Percentiles rank a stretch among this genome's conserved stretches.
Conservation (phyloP, 2,329 filamentous ascomycete genomes). For the Aspergillus brasiliensis region DNA sequence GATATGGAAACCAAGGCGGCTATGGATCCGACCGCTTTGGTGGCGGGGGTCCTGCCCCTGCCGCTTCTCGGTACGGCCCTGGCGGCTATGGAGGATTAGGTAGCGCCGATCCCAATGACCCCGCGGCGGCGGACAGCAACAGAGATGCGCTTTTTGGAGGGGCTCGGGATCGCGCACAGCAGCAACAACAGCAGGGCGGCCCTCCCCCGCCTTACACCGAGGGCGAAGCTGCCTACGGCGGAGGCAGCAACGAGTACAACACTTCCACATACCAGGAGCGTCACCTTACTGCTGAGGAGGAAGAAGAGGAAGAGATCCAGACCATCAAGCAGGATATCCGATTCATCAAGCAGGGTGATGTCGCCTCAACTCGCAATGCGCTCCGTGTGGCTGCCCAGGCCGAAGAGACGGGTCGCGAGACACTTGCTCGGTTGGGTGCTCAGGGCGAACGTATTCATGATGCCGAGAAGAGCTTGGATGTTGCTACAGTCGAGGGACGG, state of each 20-base stretch:
- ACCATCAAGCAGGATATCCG: constrained; percentile 74
- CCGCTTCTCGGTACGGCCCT: constrained; percentile 49
- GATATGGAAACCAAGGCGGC: constrained; percentile 55
- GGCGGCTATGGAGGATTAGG: constrained; percentile 61
- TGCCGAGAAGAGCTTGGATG: constrained; percentile 79
- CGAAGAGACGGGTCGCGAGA: constrained; percentile 70
- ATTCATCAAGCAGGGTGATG: constrained; percentile 75
- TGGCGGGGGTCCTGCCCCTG: constrained; percentile 43
- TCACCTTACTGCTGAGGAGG: constrained; percentile 78
- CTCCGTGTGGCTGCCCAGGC: constrained; percentile 68
- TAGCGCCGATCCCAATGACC: constrained; percentile 51
- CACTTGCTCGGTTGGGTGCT: constrained; percentile 70
- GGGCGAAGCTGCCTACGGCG: constrained; percentile 32
- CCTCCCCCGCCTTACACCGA: constrained; percentile 34
- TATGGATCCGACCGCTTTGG: constrained; percentile 59
- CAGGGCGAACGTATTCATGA: constrained; percentile 82
- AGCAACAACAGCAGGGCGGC: constrained; percentile 39
- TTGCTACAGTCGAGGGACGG: constrained; percentile 73
- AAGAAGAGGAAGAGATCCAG: constrained; percentile 72
- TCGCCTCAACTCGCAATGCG: constrained; percentile 71
- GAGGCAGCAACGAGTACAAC: constrained; percentile 39
- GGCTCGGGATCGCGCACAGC: constrained; percentile 53
- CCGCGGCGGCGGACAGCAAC: constrained; percentile 54
- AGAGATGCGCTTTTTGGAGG: constrained; percentile 62
- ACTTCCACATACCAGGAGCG: constrained; percentile 63